These are phyloP conservation scores for Pelargonium cotyledonis DNA, from an alignment of 441 rosid species.

Conservation along the genomic window DNA sequence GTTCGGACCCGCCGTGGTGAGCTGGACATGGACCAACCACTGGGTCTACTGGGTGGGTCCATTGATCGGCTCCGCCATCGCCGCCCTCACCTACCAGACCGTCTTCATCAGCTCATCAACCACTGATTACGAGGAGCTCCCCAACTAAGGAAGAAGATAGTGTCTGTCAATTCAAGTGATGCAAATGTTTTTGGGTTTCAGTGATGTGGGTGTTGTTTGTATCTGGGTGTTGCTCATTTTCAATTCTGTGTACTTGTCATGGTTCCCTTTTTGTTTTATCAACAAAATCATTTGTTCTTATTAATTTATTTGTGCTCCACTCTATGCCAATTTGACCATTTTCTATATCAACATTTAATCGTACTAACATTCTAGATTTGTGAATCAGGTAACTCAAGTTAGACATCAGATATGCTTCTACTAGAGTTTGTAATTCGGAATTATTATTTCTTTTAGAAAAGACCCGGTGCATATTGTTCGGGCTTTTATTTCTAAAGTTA, in stretches of 20 bases:
- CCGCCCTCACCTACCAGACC: slow-evolving; percentile 39
- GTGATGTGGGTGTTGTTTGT: slow-evolving; percentile 27
- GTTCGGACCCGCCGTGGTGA: slow-evolving; percentile 60
- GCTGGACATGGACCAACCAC: slow-evolving; percentile 58
- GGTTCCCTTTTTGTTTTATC: slow-evolving; percentile 1
- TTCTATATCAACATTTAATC: too few species aligned
- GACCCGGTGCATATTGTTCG: too few species aligned
- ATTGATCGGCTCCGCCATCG: slow-evolving; percentile 43
- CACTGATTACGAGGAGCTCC: slow-evolving; percentile 37
- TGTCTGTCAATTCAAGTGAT: slow-evolving; percentile 3
- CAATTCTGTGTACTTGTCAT: slow-evolving; percentile 22
- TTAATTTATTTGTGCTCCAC: slow-evolving; percentile 1
- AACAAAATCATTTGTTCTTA: slow-evolving; percentile 13
- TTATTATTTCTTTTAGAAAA: too few species aligned
- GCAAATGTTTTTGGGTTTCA: slow-evolving; percentile 19
- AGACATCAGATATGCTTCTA: too few species aligned
- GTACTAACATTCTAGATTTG: too few species aligned
- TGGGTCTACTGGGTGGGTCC: slow-evolving; percentile 68
- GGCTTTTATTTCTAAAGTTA: too few species aligned
- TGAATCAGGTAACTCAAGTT: too few species aligned
- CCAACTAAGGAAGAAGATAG: slow-evolving; percentile 19
- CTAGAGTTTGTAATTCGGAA: too few species aligned
- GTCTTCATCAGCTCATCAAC: slow-evolving; percentile 29
- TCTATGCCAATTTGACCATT: neutral
- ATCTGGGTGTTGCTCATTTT: slow-evolving; percentile 24